phyloP scores from a whole-genome alignment of 176 grass and related monocot genomes.

The Guadua angustifolia region DNA sequence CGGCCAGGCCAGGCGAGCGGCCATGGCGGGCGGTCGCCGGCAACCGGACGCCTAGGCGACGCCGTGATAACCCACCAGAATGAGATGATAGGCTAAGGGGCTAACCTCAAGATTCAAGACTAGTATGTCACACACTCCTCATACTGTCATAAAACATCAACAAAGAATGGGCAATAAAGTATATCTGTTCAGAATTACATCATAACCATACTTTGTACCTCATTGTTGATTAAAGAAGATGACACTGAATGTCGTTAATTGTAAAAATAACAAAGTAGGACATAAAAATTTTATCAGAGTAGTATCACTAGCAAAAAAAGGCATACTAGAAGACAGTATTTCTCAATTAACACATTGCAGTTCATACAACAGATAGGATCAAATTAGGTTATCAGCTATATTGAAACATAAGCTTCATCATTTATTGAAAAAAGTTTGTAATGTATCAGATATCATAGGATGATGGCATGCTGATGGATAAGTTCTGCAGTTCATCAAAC shows the following conservation, averaged over 20 bases:
- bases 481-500: not conserved
- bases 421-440: not conserved
- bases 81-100: not conserved
- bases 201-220: not conserved
- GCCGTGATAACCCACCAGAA: no score
- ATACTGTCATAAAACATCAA: not conserved
- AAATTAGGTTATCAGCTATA: not conserved
- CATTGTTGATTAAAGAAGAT: not conserved
- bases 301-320: not conserved
- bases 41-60: no score
- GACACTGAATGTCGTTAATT: not conserved
- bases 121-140: not conserved
- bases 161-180: not conserved
- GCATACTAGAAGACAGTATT: not conserved
- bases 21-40: no score
- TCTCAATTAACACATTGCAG: slow-evolving; percentile 1
- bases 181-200: not conserved
- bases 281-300: not conserved
- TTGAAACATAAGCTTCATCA: not conserved
- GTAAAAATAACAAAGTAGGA: not conserved
- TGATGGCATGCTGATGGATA: not conserved
- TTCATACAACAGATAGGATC: not conserved
- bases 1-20: no score
- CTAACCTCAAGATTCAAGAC: not conserved
- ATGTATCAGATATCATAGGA: not conserved